Conservation (phyloP, 148 eudicot species). For the Limonium bicolor region DNA sequence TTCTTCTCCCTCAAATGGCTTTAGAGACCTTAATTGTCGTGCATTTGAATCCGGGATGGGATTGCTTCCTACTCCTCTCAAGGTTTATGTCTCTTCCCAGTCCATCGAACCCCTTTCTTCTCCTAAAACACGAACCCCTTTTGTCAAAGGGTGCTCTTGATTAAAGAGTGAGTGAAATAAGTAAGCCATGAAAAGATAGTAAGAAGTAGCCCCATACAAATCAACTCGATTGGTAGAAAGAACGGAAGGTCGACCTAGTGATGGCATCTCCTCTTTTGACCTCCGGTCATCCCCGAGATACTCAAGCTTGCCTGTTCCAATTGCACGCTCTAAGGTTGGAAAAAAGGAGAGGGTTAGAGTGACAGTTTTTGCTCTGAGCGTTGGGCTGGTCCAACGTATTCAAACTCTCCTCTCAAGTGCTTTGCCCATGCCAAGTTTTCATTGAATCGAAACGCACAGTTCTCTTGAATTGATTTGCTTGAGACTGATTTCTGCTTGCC, state of each 20-base stretch:
- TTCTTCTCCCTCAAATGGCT: conserved; percentile 23
- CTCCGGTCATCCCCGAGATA: too few species aligned
- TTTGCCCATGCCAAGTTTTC: conserved; percentile 77
- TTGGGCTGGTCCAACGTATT: conserved; percentile 94
- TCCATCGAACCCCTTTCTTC: conserved; percentile 21
- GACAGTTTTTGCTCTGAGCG: conserved; percentile 35
- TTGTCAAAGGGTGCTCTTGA: conserved; percentile 6
- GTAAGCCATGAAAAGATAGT: conserved; percentile 11
- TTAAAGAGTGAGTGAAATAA: conserved; percentile 13
- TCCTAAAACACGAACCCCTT: conserved; percentile 24
- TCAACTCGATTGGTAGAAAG: conserved; percentile 35
- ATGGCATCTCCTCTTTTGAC: too few species aligned
- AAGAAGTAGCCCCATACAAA: conserved; percentile 41
- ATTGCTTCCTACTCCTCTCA: conserved; percentile 34
- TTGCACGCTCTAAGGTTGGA: conserved; percentile 15
- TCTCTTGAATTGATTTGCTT: conserved; percentile 57
- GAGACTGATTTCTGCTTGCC: conserved; percentile 39
- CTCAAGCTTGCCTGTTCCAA: too few species aligned
- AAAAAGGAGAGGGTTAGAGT: conserved; percentile 10
- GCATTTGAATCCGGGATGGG: conserved; percentile 50
- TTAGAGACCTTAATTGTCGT: conserved; percentile 50
- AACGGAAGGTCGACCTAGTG: too few species aligned
- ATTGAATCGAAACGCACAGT: conserved; percentile 48
- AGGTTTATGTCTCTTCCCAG: conserved; percentile 18
- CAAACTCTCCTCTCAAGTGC: conserved; percentile 93